Percentiles rank a stretch among this genome's conserved stretches.
These are phyloP conservation scores for Penicillium psychrofluorescens DNA, from an alignment of 495 filamentous ascomycete genomes.

Conservation along the genomic window DNA sequence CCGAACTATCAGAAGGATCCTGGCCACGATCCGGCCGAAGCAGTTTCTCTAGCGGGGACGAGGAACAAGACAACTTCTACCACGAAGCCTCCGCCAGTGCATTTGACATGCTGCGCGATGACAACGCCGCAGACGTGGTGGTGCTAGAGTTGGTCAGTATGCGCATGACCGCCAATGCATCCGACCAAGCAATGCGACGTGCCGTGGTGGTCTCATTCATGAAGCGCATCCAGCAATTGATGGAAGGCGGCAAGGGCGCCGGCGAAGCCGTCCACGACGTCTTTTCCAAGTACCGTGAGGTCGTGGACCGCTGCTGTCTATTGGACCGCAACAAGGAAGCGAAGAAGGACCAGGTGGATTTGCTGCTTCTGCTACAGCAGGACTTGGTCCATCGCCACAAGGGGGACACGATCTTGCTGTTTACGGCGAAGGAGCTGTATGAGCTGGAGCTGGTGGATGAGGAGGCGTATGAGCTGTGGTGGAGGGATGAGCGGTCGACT, in stretches of 20 bases:
- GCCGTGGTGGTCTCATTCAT: constrained; percentile 81
- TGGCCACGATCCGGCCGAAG: constrained; percentile 47
- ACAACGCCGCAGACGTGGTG: constrained; percentile 73
- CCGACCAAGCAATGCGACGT: constrained; percentile 76
- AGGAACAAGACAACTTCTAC: constrained; percentile 67
- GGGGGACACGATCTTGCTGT: constrained; percentile 63
- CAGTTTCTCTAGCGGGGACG: constrained; percentile 47
- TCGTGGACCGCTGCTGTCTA: constrained; percentile 47
- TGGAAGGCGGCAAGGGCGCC: constrained; percentile 50
- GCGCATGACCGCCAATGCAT: constrained; percentile 81
- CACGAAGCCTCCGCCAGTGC: constrained; percentile 79
- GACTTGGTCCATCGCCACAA: constrained; percentile 58
- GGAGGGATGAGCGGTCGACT: constrained; percentile 61
- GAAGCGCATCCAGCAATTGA: constrained; percentile 68
- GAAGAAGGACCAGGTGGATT: constrained; percentile 76
- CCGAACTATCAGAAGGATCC: constrained; percentile 36
- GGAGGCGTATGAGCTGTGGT: constrained; percentile 84
- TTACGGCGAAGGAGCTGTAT: constrained; percentile 72
- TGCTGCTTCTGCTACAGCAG: constrained; percentile 72
- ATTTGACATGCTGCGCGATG: constrained; percentile 68
- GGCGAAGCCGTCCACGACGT: constrained; percentile 60
- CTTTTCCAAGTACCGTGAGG: constrained; percentile 45
- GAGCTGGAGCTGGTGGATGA: constrained; percentile 80
- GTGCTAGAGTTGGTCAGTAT: constrained; percentile 86
- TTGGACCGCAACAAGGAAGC: constrained; percentile 49